Evolutionary conservation across 345 rosid genomes (phyloP).

Genomic region (Sonneratia caseolaris): DNA sequence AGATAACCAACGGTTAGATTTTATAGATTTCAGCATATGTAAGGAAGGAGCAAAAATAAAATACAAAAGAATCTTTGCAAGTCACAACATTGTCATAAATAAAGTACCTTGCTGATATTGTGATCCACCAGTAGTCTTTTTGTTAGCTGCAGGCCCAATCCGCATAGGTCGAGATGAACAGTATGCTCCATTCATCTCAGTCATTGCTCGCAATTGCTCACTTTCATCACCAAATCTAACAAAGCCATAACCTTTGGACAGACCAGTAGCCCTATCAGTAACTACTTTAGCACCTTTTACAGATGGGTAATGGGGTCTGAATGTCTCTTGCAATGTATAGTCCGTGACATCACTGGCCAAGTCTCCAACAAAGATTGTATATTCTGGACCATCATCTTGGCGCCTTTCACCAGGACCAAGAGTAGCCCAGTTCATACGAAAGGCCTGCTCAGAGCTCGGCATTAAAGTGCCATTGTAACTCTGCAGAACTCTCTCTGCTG

Average conservation of each 20-base stretch:
- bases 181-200: constrained; percentile 80
- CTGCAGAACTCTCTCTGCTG: constrained; percentile 82
- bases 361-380: constrained; percentile 84
- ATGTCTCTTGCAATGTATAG: constrained; percentile 62
- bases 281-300: constrained; percentile 91
- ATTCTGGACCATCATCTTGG: constrained; percentile 76
- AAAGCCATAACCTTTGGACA: constrained; percentile 95
- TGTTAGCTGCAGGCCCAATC: constrained; percentile 82
- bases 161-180: constrained; percentile 93
- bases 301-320: constrained; percentile 47
- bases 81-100: background rate
- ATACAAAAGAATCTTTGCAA: background rate
- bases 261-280: constrained; percentile 80
- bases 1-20: background rate
- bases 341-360: constrained; percentile 87
- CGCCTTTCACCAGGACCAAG: constrained; percentile 85
- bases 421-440: constrained; percentile 90
- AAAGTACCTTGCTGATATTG: constrained; percentile 62
- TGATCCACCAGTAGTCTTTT: constrained; percentile 52
- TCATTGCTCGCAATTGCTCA: constrained; percentile 80
- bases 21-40: background rate
- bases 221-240: constrained; percentile 78
- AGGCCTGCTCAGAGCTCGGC: constrained; percentile 69
- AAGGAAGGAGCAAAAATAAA: background rate
- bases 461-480: constrained; percentile 59